These are phyloP conservation scores for Hordeum pubiflorum DNA, from an alignment of 202 grass and related monocot genomes.

Conservation along the genomic window DNA sequence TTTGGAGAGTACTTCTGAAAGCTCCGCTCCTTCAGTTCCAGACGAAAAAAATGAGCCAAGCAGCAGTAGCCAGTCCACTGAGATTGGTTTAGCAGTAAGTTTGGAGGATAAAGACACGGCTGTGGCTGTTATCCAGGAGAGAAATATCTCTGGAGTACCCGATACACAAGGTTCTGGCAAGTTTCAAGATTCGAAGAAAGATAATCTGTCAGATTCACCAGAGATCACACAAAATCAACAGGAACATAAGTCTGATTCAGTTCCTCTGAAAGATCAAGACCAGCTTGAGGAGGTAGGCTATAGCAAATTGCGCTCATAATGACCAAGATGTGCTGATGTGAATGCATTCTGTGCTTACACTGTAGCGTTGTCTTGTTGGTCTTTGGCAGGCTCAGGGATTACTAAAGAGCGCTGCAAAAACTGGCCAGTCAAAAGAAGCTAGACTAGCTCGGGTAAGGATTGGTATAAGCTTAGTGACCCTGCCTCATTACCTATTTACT, in stretches of 20 bases:
- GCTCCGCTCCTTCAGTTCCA: constrained; percentile 22
- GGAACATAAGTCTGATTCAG: constrained; percentile 50
- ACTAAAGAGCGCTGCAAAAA: constrained; percentile 81
- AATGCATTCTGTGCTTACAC: constrained; percentile 1
- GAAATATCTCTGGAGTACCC: constrained; percentile 36
- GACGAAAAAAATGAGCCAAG: constrained; percentile 32
- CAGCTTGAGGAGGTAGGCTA: constrained; percentile 86
- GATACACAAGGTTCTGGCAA: constrained; percentile 32
- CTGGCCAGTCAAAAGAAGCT: constrained; percentile 97
- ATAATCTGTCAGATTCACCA: constrained; percentile 40
- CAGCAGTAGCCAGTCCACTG: constrained; percentile 29
- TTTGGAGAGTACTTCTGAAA: constrained; percentile 28
- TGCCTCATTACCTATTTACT: neutral
- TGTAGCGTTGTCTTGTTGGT: constrained; percentile 20
- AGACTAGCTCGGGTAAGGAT: constrained; percentile 92
- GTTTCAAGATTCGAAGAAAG: constrained; percentile 43
- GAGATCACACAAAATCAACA: constrained; percentile 45
- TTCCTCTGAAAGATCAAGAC: constrained; percentile 68
- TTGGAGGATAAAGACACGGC: constrained; percentile 40
- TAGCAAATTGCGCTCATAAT: neutral
- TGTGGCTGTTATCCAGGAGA: constrained; percentile 50
- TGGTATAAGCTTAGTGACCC: constrained; percentile 23
- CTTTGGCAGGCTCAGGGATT: constrained; percentile 78
- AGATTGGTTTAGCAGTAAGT: constrained; percentile 40
- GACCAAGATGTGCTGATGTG: constrained; percentile 12